Evolutionary conservation across 1,284 basidiomycete species (phyloP).

Genomic region (Apiotrichum gracile): DNA sequence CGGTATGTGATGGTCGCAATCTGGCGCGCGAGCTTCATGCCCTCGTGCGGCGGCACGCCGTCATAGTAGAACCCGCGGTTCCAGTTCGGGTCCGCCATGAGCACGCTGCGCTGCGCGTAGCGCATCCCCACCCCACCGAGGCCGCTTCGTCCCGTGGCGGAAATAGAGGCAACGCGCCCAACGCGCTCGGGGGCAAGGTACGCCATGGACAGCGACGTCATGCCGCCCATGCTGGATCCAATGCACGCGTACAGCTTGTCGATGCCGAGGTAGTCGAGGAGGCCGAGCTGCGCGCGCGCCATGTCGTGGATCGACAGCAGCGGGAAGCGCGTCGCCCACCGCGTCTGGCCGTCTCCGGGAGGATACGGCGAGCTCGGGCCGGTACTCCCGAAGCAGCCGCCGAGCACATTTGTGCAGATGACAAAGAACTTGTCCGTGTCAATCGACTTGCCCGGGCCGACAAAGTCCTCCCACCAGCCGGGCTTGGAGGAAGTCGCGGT

Average conservation of each 20-base stretch:
- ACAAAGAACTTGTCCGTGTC: slow-evolving; percentile 92
- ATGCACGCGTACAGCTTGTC: slow-evolving; percentile 84
- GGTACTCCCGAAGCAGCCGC: slow-evolving; percentile 95
- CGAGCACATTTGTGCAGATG: slow-evolving; percentile 94
- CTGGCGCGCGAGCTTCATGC: slow-evolving; percentile 97
- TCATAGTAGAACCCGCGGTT: slow-evolving; percentile 98
- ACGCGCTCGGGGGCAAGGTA: slow-evolving; percentile 89
- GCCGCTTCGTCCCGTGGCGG: slow-evolving; percentile 84
- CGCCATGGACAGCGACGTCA: slow-evolving; percentile 93
- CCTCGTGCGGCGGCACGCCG: slow-evolving; percentile 85
- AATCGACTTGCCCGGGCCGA: slow-evolving; percentile 86
- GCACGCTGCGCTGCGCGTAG: slow-evolving; percentile 79
- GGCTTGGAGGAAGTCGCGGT: slow-evolving; percentile 47
- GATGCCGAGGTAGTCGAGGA: slow-evolving; percentile 82
- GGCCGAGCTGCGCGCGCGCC: slow-evolving; percentile 79
- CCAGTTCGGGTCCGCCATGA: slow-evolving; percentile 99
- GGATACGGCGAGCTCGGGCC: slow-evolving; percentile 72
- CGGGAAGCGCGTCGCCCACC: slow-evolving; percentile 87
- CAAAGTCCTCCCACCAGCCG: slow-evolving; percentile 99
- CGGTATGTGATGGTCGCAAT: slow-evolving; percentile 99
- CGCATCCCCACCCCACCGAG: slow-evolving; percentile 92
- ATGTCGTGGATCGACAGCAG: slow-evolving; percentile 93
- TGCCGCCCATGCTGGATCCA: slow-evolving; percentile 92
- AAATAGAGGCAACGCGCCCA: slow-evolving; percentile 83
- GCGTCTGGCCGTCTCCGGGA: slow-evolving; percentile 54